phyloP scores from a whole-genome alignment of 129 eudicot genomes.

The Mikania micrantha region DNA sequence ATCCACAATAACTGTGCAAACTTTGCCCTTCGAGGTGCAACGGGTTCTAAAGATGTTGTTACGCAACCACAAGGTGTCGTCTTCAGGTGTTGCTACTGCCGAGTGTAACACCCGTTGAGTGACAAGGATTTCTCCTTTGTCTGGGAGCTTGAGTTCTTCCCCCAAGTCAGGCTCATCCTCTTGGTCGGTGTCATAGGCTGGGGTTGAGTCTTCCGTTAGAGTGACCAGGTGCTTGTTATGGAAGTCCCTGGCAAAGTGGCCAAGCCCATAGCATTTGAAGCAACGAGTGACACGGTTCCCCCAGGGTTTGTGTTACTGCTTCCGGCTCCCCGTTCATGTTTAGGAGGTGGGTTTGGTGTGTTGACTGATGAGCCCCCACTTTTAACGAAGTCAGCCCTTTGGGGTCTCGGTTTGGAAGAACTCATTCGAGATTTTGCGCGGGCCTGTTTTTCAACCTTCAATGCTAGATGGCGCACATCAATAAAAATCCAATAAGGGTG shows the following conservation, averaged over 20 bases:
- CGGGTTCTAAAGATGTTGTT: background rate
- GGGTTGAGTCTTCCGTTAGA: background rate
- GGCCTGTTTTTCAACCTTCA: background rate
- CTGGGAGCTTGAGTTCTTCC: too few relatives aligned
- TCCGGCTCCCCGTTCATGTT: too few relatives aligned
- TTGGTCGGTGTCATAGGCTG: background rate
- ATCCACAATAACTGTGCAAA: too few relatives aligned
- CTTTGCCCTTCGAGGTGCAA: background rate
- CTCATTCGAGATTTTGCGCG: background rate
- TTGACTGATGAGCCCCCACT: too few relatives aligned
- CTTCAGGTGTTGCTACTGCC: background rate
- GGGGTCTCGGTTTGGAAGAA: too few relatives aligned
- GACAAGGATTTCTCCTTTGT: background rate
- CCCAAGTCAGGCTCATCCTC: background rate
- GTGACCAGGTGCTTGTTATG: background rate
- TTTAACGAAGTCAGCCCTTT: too few relatives aligned
- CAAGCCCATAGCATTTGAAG: too few relatives aligned
- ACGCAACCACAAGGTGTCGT: background rate
- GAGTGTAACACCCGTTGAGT: background rate
- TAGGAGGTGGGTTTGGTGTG: too few relatives aligned
- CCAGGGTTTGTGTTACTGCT: too few relatives aligned
- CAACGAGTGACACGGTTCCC: too few relatives aligned
- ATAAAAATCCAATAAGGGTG: too few relatives aligned
- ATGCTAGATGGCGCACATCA: background rate
- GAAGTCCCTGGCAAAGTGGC: background rate